Evolutionary conservation across 768 basidiomycete genomes (phyloP), one percentile per base, ranked within the genome.

Genomic region (Chalciporus piperatus): DNA sequence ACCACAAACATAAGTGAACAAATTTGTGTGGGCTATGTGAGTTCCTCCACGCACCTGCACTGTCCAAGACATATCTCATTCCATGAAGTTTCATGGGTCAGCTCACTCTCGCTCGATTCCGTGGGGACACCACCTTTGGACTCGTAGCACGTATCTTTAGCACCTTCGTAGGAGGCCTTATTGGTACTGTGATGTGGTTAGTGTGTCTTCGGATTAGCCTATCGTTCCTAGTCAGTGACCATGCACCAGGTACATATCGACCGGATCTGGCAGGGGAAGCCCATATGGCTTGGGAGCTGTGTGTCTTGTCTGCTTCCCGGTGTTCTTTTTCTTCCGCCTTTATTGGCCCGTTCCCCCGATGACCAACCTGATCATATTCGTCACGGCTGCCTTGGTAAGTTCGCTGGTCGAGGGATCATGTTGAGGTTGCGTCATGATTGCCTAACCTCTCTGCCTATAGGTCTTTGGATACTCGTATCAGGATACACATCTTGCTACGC

Each of bases 391-490:
- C 23, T 64, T 89, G 71, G 87, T 87, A 51, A 23, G 79, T 51
- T 8, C 8, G 11, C 8, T 3, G n/a, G 6, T 9, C 16, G 35
- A 16, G 8, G 14, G 13, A 35, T n/a, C 12, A 4, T 35, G 16
- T 37, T 6, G 10, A 19, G 17, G 14, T 7, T 19, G 23, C 47
- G n/a, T 25, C 39, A 5, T 46, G 6, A n/a, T 11, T 30, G 14
- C 3, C 33, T 17, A 6, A 13, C 22, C 28, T 54, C 27, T 47
- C 39, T 25, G 16, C 20, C 8, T 0, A 45, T 40, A 87, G 87
- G 78, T 89, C 0, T 61, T 88, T 38, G 89, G 87, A 2, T 89
- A 84, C 65, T 89, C 86, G 10, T 89, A 85, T 68, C 78, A 84
- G 64, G 81, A 86, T 64, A 67, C 72, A 0, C 76, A 81, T 56